Evolutionary conservation across 176 grass and related monocot genomes (phyloP), one percentile per base, ranked within the genome.

Genomic region (Rhynchospora tenuis): DNA sequence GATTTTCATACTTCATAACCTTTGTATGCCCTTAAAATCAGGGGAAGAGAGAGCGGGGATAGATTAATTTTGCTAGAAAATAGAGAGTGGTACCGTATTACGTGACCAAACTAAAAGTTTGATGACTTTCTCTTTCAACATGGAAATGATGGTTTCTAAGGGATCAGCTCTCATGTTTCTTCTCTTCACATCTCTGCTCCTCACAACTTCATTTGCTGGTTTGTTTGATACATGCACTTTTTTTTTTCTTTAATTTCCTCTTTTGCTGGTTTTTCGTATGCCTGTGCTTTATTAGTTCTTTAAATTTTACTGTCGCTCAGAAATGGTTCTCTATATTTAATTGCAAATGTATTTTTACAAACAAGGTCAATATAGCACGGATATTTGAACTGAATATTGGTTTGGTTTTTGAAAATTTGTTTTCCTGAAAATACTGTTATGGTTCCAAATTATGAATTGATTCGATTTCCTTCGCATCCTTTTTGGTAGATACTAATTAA

Each of bases 121-220:
- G 12, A 29, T 82, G 31, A 38, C 20, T 82, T 81, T 82, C 80
- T 64, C 22, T 14, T 82, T 82, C 44, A 19, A 45, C 48, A 76
- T 81, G 29, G 59, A 64, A 82, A 67, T 82, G 56, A 48, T 82
- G 80, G 80, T 20, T 45, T 52, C 38, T 12, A 82, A 66, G 19
- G 19, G 61, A 82, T 16, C 59, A 28, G 23, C 22, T 82, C 56
- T 82, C 46, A 48, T 82, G 27, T 66, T 82, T 82, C 60, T 82
- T 67, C 61, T 82, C 59, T 67, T 64, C 46, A 46, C 42, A 66
- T 61, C 80, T 64, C 13, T 82, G 38, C 44, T 82, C 17, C n/a
- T 82, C 57, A 29, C 44, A 28, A 27, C 80, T 52, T 65, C 80
- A 52, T 50, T 82, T 67, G 19, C 80, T 51, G 80, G 80, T 82